phyloP scores from a whole-genome alignment of 768 basidiomycete species.

The Lepiota venenata region DNA sequence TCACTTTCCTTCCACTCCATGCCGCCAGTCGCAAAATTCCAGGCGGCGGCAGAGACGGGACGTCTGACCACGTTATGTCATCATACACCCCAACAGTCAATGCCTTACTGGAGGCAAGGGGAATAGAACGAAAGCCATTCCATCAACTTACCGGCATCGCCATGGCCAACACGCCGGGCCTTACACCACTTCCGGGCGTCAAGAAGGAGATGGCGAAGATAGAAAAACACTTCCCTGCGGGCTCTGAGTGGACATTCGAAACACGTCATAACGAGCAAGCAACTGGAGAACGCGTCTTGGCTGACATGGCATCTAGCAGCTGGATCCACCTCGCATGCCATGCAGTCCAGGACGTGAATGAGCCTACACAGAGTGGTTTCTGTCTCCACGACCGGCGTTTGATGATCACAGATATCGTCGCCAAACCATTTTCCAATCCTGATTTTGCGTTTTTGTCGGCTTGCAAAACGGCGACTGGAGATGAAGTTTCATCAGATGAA shows the following conservation, averaged over 20 bases:
- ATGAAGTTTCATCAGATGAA: slow-evolving; percentile 16
- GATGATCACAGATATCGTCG: slow-evolving; percentile 8
- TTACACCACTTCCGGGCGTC: slow-evolving; percentile 8
- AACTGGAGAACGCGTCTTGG: not conserved
- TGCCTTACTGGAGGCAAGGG: not conserved
- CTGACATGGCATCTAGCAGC: slow-evolving; percentile 13
- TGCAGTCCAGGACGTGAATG: slow-evolving; percentile 21
- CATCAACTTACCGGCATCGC: slow-evolving; percentile 9
- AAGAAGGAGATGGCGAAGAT: slow-evolving; percentile 9
- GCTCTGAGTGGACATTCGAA: not conserved
- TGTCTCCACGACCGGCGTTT: slow-evolving; percentile 17
- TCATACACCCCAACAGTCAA: slow-evolving; percentile 17
- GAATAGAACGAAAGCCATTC: not conserved
- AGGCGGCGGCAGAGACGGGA: not conserved
- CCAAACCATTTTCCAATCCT: slow-evolving; percentile 15
- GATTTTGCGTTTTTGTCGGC: slow-evolving; percentile 37
- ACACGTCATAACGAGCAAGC: not conserved
- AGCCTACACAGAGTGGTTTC: slow-evolving; percentile 22
- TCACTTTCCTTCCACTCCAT: slow-evolving; percentile 29
- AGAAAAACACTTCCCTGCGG: not conserved
- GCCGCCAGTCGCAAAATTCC: slow-evolving; percentile 25
- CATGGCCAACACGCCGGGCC: slow-evolving; percentile 15
- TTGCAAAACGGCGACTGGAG: slow-evolving; percentile 33
- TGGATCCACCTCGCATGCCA: slow-evolving; percentile 32
- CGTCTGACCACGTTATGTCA: slow-evolving; percentile 16